Conservation (phyloP, 1,139 yeast species). For the Suhomyces yuchorum region DNA sequence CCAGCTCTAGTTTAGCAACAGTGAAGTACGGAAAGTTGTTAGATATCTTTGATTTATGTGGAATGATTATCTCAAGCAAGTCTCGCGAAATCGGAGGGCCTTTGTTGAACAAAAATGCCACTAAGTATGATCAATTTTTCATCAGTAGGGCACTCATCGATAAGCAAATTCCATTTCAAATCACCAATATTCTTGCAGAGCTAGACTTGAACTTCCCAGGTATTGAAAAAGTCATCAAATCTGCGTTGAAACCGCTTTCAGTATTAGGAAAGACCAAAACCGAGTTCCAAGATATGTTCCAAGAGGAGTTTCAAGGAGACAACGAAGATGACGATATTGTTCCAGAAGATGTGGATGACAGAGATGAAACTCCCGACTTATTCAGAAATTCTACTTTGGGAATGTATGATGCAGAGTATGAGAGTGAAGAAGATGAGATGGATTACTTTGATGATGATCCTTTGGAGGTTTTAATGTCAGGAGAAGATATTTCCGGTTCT, state of each 20-base stretch:
- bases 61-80: constrained; percentile 45
- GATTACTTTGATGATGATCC: constrained; percentile 35
- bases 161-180: constrained; percentile 58
- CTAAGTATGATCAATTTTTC: constrained; percentile 58
- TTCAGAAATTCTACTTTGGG: constrained; percentile 88
- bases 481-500: constrained; percentile 31
- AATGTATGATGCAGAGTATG: constrained; percentile 86
- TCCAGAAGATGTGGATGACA: constrained; percentile 58
- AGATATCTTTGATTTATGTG: constrained; percentile 58
- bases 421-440: constrained; percentile 52
- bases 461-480: constrained; percentile 40
- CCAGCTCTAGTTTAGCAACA: constrained; percentile 27
- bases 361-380: constrained; percentile 81
- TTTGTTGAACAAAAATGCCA: constrained; percentile 48
- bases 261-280: constrained; percentile 63
- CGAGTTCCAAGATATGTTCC: constrained; percentile 59
- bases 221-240: constrained; percentile 57
- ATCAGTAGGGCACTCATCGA: constrained; percentile 68
- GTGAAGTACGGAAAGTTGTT: constrained; percentile 55
- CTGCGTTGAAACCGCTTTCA: constrained; percentile 62
- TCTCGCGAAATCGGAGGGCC: constrained; percentile 47
- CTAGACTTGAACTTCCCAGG: constrained; percentile 74
- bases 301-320: constrained; percentile 45
- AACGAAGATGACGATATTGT: constrained; percentile 60
- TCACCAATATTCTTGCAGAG: constrained; percentile 60